Conservation (phyloP, 1,284 basidiomycete genomes). For the Ganoderma multipileum region DNA sequence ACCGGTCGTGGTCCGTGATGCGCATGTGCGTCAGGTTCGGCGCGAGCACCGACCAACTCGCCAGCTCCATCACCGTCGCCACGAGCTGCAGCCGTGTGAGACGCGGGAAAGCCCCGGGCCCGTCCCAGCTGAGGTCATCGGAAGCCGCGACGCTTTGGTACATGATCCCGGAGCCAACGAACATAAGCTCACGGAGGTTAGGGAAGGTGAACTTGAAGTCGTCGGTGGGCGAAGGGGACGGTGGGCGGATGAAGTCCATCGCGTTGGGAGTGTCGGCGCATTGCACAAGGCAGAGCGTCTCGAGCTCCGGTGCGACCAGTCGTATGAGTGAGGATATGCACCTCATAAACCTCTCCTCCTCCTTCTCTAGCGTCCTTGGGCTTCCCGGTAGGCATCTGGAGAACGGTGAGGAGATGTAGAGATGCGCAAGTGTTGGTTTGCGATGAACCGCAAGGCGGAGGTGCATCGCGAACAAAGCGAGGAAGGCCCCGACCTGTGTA, state of each 20-base stretch:
- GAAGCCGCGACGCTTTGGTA: not conserved
- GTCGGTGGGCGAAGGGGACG: not conserved
- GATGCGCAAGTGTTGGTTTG: not conserved
- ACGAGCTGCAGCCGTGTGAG: not conserved
- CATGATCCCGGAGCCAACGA: not conserved
- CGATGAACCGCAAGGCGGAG: not conserved
- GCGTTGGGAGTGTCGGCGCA: not conserved
- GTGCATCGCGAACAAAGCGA: not conserved
- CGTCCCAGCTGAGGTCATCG: not conserved
- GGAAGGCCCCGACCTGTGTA: not conserved
- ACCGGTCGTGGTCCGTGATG: constrained; percentile 2
- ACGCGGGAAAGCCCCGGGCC: not conserved
- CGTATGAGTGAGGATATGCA: not conserved
- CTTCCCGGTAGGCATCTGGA: not conserved
- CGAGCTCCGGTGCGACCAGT: constrained; percentile 1
- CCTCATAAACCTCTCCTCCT: not conserved
- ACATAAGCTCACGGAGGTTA: not conserved
- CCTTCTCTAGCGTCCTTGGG: not conserved
- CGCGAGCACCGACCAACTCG: not conserved
- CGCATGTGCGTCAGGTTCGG: constrained; percentile 4
- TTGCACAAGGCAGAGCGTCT: constrained; percentile 4
- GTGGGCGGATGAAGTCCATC: not conserved
- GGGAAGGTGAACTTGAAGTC: not conserved
- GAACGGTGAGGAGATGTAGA: not conserved
- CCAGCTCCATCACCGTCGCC: not conserved